Evolutionary conservation across 2,329 filamentous ascomycete species (phyloP), one percentile per base, ranked within the genome.

Genomic region (Aspergillus texensis): DNA sequence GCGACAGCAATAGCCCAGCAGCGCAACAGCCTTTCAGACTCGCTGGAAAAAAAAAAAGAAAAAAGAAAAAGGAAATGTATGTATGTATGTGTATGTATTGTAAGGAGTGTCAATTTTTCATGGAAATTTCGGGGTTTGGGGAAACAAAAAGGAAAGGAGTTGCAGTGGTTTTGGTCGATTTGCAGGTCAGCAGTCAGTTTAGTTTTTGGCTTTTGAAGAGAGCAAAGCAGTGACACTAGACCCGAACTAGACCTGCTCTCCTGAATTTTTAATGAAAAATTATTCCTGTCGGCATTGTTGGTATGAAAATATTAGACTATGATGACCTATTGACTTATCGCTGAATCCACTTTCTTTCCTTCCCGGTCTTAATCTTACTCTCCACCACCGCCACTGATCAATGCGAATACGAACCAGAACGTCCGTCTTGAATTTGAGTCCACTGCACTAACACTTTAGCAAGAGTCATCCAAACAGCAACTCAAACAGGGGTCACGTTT

Each of bases 31-130:
- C n/a, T 50, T 30, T 19, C 24, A 50, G 26, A 30, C 24, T 30
- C 16, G 16, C 8, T 9, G 39, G 16, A 10, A 41, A 41, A 41
- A 19, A 3, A 19, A 39, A 39, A 39, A 12, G 10, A 34, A 34
- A 34, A 34, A 34, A 14, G 14, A 36, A 36, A 36, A 36, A 6
- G 14, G 14, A 28, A 28, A 28, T 41, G n/a, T 41, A 16, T 41
- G 8, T 28, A 5, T 36, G 6, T 41, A 41, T 41, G 39, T 41
- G 26, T 28, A 45, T 19, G 30, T 32, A 48, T 39, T 53, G 45
- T 28, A 59, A 59, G 43, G 43, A 59, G 57, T 24, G 52, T 52
- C 58, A 41, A 39, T 26, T 55, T 55, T 55, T 19, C 14, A 54
- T 36, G 52, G 52, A 16, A 36, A 39, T 36, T 34, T 36, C 9